phyloP scores from a whole-genome alignment of 441 rosid species.

The Erodium moschatum region DNA sequence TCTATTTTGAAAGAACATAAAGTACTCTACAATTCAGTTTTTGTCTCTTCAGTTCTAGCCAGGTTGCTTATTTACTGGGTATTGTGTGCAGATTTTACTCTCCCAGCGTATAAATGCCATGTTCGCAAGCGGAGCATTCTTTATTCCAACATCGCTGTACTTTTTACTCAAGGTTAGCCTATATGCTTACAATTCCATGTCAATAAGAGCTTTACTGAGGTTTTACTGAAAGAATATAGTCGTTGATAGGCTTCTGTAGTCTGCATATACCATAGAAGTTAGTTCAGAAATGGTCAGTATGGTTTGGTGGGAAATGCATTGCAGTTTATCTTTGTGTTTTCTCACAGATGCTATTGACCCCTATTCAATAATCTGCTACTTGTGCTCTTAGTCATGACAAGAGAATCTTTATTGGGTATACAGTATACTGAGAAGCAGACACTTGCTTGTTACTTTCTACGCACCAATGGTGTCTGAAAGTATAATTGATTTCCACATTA shows the following conservation, averaged over 20 bases:
- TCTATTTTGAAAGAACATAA: neutral
- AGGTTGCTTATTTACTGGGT: slow-evolving; percentile 23
- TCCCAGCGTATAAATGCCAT: slow-evolving; percentile 47
- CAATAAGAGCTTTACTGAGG: neutral
- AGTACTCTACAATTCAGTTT: neutral
- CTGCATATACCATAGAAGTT: neutral
- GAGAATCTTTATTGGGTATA: neutral
- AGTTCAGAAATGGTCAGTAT: neutral
- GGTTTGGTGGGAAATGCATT: neutral
- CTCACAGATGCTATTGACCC: neutral
- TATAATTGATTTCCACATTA: neutral
- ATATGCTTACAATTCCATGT: slow-evolving; percentile 4
- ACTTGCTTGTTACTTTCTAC: neutral
- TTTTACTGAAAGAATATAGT: neutral
- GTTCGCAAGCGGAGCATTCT: slow-evolving; percentile 75
- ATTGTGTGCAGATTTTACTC: slow-evolving; percentile 66
- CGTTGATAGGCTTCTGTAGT: neutral
- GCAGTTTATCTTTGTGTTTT: neutral
- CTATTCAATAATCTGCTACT: too few relatives aligned
- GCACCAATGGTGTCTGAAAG: neutral
- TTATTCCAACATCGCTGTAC: slow-evolving; percentile 77
- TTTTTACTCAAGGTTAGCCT: slow-evolving; percentile 67
- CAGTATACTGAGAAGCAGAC: neutral
- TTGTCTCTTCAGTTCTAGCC: slow-evolving; percentile 15
- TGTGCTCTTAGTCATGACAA: neutral